phyloP scores from a whole-genome alignment of 441 rosid genomes.

The Hura crepitans region DNA sequence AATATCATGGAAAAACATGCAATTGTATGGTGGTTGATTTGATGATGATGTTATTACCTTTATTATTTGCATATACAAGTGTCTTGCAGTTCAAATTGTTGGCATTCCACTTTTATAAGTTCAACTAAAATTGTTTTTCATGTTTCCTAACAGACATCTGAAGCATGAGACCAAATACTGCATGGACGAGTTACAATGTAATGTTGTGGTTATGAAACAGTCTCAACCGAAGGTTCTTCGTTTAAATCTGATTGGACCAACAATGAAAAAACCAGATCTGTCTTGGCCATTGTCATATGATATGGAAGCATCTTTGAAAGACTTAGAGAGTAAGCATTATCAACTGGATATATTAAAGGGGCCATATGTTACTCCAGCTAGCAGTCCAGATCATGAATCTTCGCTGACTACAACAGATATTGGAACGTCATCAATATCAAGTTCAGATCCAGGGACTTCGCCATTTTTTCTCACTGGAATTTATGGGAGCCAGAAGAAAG shows the following conservation, averaged over 20 bases:
- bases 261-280: conserved; percentile 38
- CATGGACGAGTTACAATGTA: conserved; percentile 85
- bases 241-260: conserved; percentile 68
- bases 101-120: conserved; percentile 10
- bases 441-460: conserved; percentile 83
- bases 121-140: conserved; percentile 18
- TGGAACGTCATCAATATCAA: conserved; percentile 86
- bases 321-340: conserved; percentile 34
- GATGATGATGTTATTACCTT: background rate
- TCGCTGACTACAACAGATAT: conserved; percentile 69
- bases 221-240: conserved; percentile 81
- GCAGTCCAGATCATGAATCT: conserved; percentile 90
- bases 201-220: conserved; percentile 84
- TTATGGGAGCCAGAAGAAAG: conserved; percentile 57
- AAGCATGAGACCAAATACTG: conserved; percentile 70
- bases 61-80: background rate
- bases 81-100: background rate
- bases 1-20: conserved; percentile 11
- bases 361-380: conserved; percentile 80
- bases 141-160: conserved; percentile 55
- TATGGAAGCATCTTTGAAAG: conserved; percentile 38
- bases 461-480: conserved; percentile 57
- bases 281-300: conserved; percentile 36
- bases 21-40: too few species aligned
- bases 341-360: conserved; percentile 45